Conservation (phyloP, 805 yeast genomes). For the Yarrowia sp. region DNA sequence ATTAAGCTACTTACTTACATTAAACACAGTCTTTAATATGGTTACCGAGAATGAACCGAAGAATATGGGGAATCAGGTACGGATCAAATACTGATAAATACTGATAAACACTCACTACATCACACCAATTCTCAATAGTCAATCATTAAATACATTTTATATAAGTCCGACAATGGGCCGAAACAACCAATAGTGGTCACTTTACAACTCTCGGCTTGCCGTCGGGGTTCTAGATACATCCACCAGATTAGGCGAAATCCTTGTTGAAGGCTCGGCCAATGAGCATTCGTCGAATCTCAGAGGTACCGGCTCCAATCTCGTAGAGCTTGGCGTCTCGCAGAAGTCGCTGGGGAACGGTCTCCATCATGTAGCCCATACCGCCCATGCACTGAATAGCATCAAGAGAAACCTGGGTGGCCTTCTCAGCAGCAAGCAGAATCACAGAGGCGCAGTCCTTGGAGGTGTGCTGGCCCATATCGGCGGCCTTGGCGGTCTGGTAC, state of each 20-base stretch:
- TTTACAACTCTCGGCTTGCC: neutral
- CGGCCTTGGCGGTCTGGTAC: constrained; percentile 46
- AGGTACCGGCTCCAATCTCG: constrained; percentile 50
- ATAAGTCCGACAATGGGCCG: neutral
- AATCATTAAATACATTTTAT: too few species aligned
- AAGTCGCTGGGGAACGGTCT: constrained; percentile 48
- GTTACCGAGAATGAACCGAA: too few species aligned
- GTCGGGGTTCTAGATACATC: too few species aligned
- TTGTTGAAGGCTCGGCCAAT: constrained; percentile 49
- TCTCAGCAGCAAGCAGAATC: constrained; percentile 50
- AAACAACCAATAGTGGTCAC: neutral
- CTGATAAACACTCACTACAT: too few species aligned
- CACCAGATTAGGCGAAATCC: constrained; percentile 40
- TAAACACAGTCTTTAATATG: too few species aligned
- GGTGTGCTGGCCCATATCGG: constrained; percentile 45
- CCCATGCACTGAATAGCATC: constrained; percentile 50
- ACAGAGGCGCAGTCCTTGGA: constrained; percentile 50
- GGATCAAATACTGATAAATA: too few species aligned
- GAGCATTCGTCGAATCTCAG: constrained; percentile 49
- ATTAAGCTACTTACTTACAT: too few species aligned
- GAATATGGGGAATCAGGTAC: too few species aligned
- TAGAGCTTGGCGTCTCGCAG: constrained; percentile 49
- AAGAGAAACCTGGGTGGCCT: constrained; percentile 48
- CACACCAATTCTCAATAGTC: too few species aligned
- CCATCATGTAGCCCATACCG: constrained; percentile 50